phyloP scores from a whole-genome alignment of 1,284 basidiomycete genomes.

The Apiotrichum veenhuisii region DNA sequence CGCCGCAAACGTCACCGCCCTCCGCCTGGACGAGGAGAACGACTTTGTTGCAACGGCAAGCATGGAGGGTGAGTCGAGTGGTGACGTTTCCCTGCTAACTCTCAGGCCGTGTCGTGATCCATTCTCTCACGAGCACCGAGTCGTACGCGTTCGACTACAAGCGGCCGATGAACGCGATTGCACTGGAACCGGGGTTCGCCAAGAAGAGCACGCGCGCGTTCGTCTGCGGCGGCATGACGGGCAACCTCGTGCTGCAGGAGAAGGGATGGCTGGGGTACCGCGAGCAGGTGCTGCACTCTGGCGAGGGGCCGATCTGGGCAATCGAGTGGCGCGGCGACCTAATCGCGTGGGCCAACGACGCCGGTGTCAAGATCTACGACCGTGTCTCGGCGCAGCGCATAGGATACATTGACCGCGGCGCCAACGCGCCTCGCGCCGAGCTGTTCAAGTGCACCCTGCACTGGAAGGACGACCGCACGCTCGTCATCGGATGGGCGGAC shows the following conservation, averaged over 20 bases:
- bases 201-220: slow-evolving; percentile 73
- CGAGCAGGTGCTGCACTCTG: slow-evolving; percentile 77
- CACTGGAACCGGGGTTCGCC: slow-evolving; percentile 86
- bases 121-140: slow-evolving; percentile 76
- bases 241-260: slow-evolving; percentile 78
- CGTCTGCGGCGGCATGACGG: slow-evolving; percentile 90
- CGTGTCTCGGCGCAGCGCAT: slow-evolving; percentile 73
- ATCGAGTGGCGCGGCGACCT: slow-evolving; percentile 79
- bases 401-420: slow-evolving; percentile 78
- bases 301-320: slow-evolving; percentile 94
- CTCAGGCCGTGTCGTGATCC: slow-evolving; percentile 79
- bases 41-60: slow-evolving; percentile 92
- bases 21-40: slow-evolving; percentile 75
- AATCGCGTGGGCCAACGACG: slow-evolving; percentile 95
- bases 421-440: slow-evolving; percentile 80
- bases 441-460: slow-evolving; percentile 85
- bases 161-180: slow-evolving; percentile 83
- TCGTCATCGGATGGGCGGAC: slow-evolving; percentile 93
- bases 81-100: slow-evolving; percentile 20
- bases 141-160: slow-evolving; percentile 87
- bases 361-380: slow-evolving; percentile 93
- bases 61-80: slow-evolving; percentile 74
- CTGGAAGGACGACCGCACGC: slow-evolving; percentile 87
- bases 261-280: slow-evolving; percentile 97
- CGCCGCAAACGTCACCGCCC: slow-evolving; percentile 80